These are phyloP conservation scores for Boletus pseudo-olivaceus DNA, from an alignment of 768 basidiomycete genomes.

Conservation along the genomic window DNA sequence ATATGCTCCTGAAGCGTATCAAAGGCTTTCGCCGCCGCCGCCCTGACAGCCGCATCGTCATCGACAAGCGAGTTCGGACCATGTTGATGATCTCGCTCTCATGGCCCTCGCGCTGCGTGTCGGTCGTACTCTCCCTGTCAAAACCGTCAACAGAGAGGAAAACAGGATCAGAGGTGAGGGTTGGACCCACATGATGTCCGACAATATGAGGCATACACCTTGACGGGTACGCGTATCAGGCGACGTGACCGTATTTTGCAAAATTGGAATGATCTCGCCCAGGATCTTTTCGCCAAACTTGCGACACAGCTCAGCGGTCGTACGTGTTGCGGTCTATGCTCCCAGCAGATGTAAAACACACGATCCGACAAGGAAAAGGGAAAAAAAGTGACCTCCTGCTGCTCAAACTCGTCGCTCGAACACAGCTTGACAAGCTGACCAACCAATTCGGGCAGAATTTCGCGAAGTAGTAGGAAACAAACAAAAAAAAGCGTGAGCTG, in stretches of 20 bases:
- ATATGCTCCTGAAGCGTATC: constrained; percentile 91
- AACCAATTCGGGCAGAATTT: constrained; percentile 85
- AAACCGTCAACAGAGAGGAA: background rate
- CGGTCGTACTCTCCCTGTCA: constrained; percentile 75
- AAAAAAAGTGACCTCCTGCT: constrained; percentile 68
- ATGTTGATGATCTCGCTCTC: constrained; percentile 86
- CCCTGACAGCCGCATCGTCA: constrained; percentile 77
- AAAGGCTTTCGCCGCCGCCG: constrained; percentile 86
- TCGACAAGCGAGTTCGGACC: constrained; percentile 87
- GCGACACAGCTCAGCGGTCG: constrained; percentile 83
- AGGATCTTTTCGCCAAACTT: constrained; percentile 94
- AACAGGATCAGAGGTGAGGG: background rate
- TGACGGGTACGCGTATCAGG: constrained; percentile 64
- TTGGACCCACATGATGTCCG: constrained; percentile 75
- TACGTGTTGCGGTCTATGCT: constrained; percentile 72
- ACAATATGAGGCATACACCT: constrained; percentile 84
- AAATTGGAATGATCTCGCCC: constrained; percentile 75
- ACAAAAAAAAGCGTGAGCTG: constrained; percentile 6
- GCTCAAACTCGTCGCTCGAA: constrained; percentile 76
- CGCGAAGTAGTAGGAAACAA: constrained; percentile 55
- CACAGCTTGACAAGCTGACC: constrained; percentile 73
- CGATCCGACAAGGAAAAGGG: background rate
- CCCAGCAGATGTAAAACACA: background rate
- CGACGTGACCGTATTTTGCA: constrained; percentile 64
- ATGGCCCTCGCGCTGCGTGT: constrained; percentile 79